Evolutionary conservation across 805 yeast species (phyloP), one percentile per base, ranked within the genome.

Genomic region (Metschnikowia matae): DNA sequence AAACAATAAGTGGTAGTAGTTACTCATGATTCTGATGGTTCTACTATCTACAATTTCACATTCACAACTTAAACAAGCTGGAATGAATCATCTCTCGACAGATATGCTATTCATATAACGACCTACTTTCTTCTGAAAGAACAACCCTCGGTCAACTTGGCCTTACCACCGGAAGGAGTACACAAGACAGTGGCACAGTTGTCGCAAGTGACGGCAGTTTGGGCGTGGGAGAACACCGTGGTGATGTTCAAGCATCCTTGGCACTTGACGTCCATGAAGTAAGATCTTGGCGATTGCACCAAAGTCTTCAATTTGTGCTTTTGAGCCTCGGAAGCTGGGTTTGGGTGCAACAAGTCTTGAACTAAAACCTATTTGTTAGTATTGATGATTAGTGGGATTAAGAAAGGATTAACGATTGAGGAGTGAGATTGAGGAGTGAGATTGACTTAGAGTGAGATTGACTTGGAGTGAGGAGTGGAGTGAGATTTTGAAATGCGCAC

Each of bases 121-220:
- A 42, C 45, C 38, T 65, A 70, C 68, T 70, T 70, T 62, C 63
- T 68, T 67, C 74, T 69, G 68, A 68, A 68, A 49, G 74, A 69
- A 51, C 66, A 65, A 48, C 74, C 74, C 66, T 70, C 74, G 54
- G 71, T 65, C 65, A 70, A 68, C 66, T 68, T 68, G 56, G 73
- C 72, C 64, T 69, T 69, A 65, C 74, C 74, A 61, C 74, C 74
- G 49, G 74, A 64, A 44, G 74, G 74, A 53, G 71, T 65, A 57
- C 72, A 68, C 60, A 70, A 67, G 48, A 70, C 70, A 49, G 71
- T 67, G 54, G 73, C 61, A 52, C 74, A 70, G 62, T 65, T 63
- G 63, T 69, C 73, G 60, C 74, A 70, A 54, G 73, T 65, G 63
- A 70, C 72, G 47, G 73, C 73, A 47, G 74, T 70, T 60, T 70